These are phyloP conservation scores for Candida ponderosae DNA, from an alignment of 805 yeast genomes.

Conservation along the genomic window DNA sequence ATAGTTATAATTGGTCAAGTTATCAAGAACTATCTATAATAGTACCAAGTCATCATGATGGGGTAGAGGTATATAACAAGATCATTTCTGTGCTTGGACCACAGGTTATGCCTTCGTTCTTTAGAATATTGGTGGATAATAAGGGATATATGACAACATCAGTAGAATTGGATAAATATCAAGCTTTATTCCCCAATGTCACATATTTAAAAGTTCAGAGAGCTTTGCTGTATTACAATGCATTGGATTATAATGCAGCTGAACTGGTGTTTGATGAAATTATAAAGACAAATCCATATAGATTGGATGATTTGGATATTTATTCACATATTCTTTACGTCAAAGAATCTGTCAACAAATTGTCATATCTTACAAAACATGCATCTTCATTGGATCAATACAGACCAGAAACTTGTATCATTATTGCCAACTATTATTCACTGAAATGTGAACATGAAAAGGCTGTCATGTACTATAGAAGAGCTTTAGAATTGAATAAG, in stretches of 20 bases:
- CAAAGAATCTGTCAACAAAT: conserved; percentile 79
- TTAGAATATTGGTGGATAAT: conserved; percentile 40
- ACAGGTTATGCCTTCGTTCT: conserved; percentile 22
- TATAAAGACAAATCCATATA: conserved; percentile 65
- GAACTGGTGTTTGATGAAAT: conserved; percentile 74
- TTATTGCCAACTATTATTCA: conserved; percentile 89
- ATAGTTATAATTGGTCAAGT: conserved; percentile 89
- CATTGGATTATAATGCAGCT: conserved; percentile 77
- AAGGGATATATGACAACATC: conserved; percentile 68
- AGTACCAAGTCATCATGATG: conserved; percentile 54
- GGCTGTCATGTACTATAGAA: conserved; percentile 85
- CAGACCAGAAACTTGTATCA: conserved; percentile 91
- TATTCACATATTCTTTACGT: conserved; percentile 94
- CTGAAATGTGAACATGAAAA: conserved; percentile 89
- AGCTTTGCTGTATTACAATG: conserved; percentile 75
- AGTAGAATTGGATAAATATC: conserved; percentile 40
- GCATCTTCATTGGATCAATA: conserved; percentile 77
- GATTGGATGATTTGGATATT: conserved; percentile 86
- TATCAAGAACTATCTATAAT: conserved; percentile 77
- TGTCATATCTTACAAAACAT: conserved; percentile 81
- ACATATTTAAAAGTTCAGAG: conserved; percentile 71
- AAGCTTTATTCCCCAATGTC: conserved; percentile 60
- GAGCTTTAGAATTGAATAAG: conserved; percentile 78
- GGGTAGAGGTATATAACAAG: conserved; percentile 26
- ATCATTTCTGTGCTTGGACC: conserved; percentile 13